phyloP scores from a whole-genome alignment of 345 rosid species.

The Citrus australasica region DNA sequence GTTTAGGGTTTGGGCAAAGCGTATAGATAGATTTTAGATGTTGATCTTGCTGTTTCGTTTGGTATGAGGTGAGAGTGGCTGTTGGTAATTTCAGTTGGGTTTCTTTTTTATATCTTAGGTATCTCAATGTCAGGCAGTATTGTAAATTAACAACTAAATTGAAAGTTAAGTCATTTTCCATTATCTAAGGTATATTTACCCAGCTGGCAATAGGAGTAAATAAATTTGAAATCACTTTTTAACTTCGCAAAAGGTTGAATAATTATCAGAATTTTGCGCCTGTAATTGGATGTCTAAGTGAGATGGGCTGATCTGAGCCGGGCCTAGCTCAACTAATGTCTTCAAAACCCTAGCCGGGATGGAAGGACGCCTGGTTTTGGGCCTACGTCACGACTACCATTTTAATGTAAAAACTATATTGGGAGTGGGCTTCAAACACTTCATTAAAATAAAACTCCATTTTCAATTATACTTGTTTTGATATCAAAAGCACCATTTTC shows the following conservation, averaged over 20 bases:
- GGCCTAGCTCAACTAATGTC: background rate
- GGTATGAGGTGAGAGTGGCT: background rate
- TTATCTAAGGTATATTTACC: no score
- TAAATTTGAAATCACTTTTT: background rate
- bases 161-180: background rate
- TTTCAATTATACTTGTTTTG: no score
- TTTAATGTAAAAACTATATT: no score
- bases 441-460: no score
- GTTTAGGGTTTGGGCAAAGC: conserved; percentile 3
- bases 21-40: background rate
- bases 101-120: background rate
- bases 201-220: background rate
- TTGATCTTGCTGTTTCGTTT: background rate
- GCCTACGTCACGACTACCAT: no score
- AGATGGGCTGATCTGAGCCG: background rate
- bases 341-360: background rate
- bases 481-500: no score
- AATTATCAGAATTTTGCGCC: background rate
- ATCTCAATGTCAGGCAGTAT: background rate
- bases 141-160: background rate
- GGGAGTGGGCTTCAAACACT: no score
- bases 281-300: background rate
- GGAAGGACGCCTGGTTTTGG: no score
- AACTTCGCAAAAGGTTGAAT: no score
- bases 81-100: background rate